Evolutionary conservation across 345 rosid species (phyloP).

Genomic region (Excoecaria agallocha): DNA sequence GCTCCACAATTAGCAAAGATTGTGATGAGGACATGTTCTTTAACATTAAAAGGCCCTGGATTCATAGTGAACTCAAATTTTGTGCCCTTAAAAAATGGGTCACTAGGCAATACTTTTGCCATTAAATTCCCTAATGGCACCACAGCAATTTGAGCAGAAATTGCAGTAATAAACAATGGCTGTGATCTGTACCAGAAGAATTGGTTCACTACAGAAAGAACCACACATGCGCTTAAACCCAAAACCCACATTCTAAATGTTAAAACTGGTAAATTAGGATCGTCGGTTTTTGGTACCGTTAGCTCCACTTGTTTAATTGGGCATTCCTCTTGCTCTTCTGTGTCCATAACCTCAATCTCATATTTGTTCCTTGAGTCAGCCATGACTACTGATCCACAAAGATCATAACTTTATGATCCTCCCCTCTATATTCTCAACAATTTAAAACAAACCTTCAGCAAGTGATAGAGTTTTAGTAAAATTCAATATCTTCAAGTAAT

Average conservation of each 20-base stretch:
- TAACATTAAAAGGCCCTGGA: slow-evolving; percentile 77
- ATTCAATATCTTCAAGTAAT: no score
- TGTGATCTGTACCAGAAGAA: slow-evolving; percentile 75
- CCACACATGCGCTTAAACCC: slow-evolving; percentile 52
- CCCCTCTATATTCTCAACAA: no score
- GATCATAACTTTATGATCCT: no score
- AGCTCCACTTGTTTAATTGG: slow-evolving; percentile 62
- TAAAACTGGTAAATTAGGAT: slow-evolving; percentile 54
- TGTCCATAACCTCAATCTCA: slow-evolving; percentile 28
- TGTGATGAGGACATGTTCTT: slow-evolving; percentile 60
- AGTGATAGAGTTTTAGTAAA: no score
- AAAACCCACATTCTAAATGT: slow-evolving; percentile 86
- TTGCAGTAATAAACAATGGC: slow-evolving; percentile 44
- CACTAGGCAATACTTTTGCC: slow-evolving; percentile 51
- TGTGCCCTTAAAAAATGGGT: slow-evolving; percentile 42
- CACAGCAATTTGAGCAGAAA: slow-evolving; percentile 76
- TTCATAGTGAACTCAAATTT: slow-evolving; percentile 57
- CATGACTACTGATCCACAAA: no score
- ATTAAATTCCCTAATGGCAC: slow-evolving; percentile 69
- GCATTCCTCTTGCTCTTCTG: slow-evolving; percentile 24
- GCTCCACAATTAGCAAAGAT: slow-evolving; percentile 63
- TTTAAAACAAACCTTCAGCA: no score
- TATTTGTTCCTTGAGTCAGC: background rate
- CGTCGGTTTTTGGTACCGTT: slow-evolving; percentile 82
- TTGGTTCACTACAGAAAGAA: slow-evolving; percentile 74